Conservation (phyloP, 148 eudicot genomes). For the Amaranthus palmeri region DNA sequence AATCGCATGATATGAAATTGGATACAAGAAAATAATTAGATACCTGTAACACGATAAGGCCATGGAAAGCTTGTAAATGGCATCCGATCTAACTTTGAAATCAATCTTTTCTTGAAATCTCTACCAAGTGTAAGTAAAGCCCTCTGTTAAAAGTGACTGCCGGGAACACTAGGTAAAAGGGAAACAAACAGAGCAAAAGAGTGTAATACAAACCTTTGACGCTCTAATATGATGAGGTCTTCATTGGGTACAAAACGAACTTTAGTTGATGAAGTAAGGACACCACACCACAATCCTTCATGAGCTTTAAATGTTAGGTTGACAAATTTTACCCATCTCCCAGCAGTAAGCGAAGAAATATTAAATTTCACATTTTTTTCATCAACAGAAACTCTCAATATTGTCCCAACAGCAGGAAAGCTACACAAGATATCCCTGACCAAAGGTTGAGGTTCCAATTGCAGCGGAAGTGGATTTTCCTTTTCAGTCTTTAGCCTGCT, state of each 20-base stretch:
- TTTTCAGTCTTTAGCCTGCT: constrained; percentile 75
- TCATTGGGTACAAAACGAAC: constrained; percentile 56
- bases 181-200: background rate
- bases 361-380: constrained; percentile 45
- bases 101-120: constrained; percentile 43
- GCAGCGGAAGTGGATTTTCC: constrained; percentile 53
- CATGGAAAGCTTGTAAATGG: constrained; percentile 74
- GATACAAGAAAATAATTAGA: constrained; percentile 4
- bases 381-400: constrained; percentile 49
- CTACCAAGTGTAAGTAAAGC: constrained; percentile 27
- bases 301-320: constrained; percentile 39
- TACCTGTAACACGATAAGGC: constrained; percentile 69
- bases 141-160: constrained; percentile 8
- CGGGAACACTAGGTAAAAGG: background rate
- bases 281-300: constrained; percentile 64
- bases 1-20: background rate
- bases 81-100: constrained; percentile 57
- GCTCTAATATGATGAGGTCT: constrained; percentile 40
- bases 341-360: constrained; percentile 41
- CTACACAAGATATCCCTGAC: constrained; percentile 51
- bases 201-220: constrained; percentile 43
- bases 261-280: constrained; percentile 52
- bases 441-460: constrained; percentile 50
- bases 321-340: constrained; percentile 65
- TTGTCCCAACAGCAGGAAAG: constrained; percentile 72